These are phyloP conservation scores for Melastoma malabathricum DNA, from an alignment of 345 rosid species.

Conservation along the genomic window DNA sequence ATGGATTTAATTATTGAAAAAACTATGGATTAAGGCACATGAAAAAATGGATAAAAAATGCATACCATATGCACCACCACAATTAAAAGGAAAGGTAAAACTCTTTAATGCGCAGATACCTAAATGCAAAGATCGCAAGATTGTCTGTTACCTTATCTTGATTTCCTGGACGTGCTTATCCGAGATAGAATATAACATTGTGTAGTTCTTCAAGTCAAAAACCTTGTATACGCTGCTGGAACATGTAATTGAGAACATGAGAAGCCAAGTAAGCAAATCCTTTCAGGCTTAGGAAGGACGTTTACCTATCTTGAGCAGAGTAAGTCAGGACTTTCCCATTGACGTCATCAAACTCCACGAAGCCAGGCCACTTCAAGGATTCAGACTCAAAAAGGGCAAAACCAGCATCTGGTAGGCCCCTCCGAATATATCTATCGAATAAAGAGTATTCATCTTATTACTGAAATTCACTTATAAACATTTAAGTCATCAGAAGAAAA, in stretches of 20 bases:
- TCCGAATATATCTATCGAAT: slow-evolving; percentile 55
- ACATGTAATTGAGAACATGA: slow-evolving; percentile 5
- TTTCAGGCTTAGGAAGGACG: slow-evolving; percentile 5
- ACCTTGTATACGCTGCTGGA: slow-evolving; percentile 81
- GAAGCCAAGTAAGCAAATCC: slow-evolving; percentile 7
- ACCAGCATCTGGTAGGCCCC: slow-evolving; percentile 92
- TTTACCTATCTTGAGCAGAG: slow-evolving; percentile 85
- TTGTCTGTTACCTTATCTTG: slow-evolving; percentile 62
- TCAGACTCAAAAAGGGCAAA: slow-evolving; percentile 93
- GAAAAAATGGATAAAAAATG: no score
- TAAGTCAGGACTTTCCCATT: slow-evolving; percentile 92
- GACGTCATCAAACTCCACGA: slow-evolving; percentile 98
- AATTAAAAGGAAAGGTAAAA: not conserved
- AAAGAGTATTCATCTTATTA: slow-evolving; percentile 1
- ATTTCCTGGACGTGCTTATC: slow-evolving; percentile 88
- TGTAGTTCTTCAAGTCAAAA: slow-evolving; percentile 85
- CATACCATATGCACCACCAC: not conserved
- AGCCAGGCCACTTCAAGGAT: slow-evolving; percentile 97
- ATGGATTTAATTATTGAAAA: no score
- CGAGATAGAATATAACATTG: slow-evolving; percentile 82
- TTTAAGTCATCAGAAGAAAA: slow-evolving; percentile 3
- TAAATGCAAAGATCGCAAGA: not conserved
- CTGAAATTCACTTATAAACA: not conserved
- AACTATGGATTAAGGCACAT: no score
- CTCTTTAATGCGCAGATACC: not conserved